These are phyloP conservation scores for Xenosphaeropsis pyriputrescens DNA, from an alignment of 2,329 filamentous ascomycete genomes.

Conservation along the genomic window DNA sequence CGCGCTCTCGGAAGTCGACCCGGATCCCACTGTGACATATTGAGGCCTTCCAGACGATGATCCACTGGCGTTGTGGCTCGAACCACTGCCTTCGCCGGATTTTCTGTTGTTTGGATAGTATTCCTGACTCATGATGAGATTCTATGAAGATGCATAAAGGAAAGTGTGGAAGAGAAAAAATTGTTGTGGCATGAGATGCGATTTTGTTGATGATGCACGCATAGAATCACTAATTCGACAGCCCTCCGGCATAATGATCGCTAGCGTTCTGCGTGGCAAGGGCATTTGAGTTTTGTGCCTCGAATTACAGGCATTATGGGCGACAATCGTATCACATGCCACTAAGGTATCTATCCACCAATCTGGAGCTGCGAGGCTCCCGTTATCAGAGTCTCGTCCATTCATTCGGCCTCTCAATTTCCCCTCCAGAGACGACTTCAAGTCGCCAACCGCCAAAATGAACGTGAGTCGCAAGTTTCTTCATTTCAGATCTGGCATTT, in stretches of 20 bases:
- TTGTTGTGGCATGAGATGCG: no score
- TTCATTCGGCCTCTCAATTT: neutral
- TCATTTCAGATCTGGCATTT: neutral
- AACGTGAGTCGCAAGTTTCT: conserved; percentile 29
- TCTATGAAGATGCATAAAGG: neutral
- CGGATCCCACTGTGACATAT: conserved; percentile 82
- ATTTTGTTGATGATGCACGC: no score
- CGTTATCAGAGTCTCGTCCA: no score
- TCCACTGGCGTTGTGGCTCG: neutral
- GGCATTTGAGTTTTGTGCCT: no score
- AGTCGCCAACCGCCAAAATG: conserved; percentile 20
- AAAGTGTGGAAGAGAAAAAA: no score
- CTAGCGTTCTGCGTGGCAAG: no score
- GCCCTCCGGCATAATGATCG: no score
- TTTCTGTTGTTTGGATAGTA: conserved; percentile 36
- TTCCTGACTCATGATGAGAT: conserved; percentile 39
- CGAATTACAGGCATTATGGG: no score
- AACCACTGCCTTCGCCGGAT: conserved; percentile 2
- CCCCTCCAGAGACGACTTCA: neutral
- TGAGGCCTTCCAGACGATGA: conserved; percentile 27
- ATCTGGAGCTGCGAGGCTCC: no score
- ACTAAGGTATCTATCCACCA: no score
- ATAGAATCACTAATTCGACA: no score
- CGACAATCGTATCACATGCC: no score
- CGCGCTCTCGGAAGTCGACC: conserved; percentile 69